Conservation (phyloP, 1,284 basidiomycete genomes). For the Sporisorium graminicola region DNA sequence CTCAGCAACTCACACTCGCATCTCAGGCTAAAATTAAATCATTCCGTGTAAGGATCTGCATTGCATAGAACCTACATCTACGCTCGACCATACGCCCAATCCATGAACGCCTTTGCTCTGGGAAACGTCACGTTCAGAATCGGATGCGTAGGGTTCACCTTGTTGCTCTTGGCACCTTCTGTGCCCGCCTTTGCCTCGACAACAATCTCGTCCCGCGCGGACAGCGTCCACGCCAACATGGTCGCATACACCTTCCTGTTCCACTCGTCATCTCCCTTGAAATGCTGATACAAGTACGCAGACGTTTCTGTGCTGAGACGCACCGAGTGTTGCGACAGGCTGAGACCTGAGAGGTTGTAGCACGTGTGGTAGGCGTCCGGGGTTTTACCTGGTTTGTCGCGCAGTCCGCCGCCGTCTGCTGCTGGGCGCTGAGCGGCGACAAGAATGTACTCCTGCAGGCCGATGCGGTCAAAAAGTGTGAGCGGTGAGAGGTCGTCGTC, state of each 20-base stretch:
- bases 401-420: constrained; percentile 77
- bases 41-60: too few relatives aligned
- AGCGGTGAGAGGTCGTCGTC: constrained; percentile 40
- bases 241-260: constrained; percentile 42
- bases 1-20: neutral
- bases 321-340: constrained; percentile 61
- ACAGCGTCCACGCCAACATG: constrained; percentile 49
- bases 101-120: constrained; percentile 54
- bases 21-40: too few relatives aligned
- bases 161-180: constrained; percentile 26
- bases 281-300: constrained; percentile 12
- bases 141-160: constrained; percentile 57
- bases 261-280: constrained; percentile 37
- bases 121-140: constrained; percentile 61
- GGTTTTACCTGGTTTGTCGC: constrained; percentile 95
- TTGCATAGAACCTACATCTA: constrained; percentile 7
- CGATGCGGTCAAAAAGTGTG: constrained; percentile 71
- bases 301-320: constrained; percentile 40
- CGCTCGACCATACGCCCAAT: constrained; percentile 57
- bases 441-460: constrained; percentile 88
- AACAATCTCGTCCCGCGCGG: constrained; percentile 28
- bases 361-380: constrained; percentile 69
- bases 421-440: constrained; percentile 83
- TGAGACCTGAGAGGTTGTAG: constrained; percentile 67
- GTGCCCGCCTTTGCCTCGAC: constrained; percentile 29